Evolutionary conservation across 192 early-diverging fungal species (phyloP), one percentile per base, ranked within the genome.

Genomic region (Cetraspora pellucida): DNA sequence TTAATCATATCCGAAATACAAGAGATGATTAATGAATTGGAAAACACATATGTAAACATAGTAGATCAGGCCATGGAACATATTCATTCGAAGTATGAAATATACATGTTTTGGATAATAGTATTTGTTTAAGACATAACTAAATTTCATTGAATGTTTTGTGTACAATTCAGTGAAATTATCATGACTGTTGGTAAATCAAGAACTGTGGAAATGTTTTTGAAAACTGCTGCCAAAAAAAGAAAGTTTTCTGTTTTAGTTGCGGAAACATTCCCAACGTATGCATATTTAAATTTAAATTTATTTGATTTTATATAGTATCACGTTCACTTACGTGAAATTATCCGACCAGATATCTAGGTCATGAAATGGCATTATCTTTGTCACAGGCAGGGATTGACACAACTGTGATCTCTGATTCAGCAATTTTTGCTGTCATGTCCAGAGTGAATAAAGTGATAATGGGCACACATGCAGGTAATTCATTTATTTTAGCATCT

Each of bases 381-480:
- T 85, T 99, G 52, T 85, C 91, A 7, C 78, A 83, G 27, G 86
- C 90, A 9, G 93, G 94, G 3, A 97, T 99, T 79, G 95, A 96
- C 58, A 95, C 94, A 1, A 95, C 93, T 0, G 89, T 97, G 10
- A 94, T 99, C 30, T 86, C 93, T 0, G 97, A 99, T 78, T 91
- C 95, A 19, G 95, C 97, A 0, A 90, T 96, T 21, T 97, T 96
- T 90, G 96, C 95, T 11, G 92, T 97, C 66, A 99, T 99, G 97
- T 92, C 96, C 47, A 89, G 97, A 60, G 96, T 97, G 25, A 97
- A 97, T 88, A 99, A 97, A 82, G 96, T 99, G 31, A 92, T 98
- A 74, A 81, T 97, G 43, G 95, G 95, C 30, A 92, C 94, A 1
- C 94, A 95, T 72, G 94, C 95, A 17, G 91, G 90, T 91, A 81